Conservation (phyloP, 129 eudicot species). For the Mikania micrantha region DNA sequence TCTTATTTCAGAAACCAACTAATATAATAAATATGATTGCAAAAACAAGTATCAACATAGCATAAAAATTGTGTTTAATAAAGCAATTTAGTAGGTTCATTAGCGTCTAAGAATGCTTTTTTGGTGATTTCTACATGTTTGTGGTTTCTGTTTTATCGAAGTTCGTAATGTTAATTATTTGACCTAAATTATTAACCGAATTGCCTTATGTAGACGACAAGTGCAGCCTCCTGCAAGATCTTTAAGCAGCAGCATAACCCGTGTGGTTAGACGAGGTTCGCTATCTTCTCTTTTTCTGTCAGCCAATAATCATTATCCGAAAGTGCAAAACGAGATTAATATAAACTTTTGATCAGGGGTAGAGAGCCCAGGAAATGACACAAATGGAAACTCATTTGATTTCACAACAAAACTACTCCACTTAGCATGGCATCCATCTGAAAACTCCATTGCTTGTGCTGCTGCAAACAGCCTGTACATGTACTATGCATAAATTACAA, state of each 20-base stretch:
- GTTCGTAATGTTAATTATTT: not conserved
- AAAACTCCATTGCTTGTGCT: conserved; percentile 96
- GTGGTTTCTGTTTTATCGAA: not conserved
- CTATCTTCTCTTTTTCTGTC: not conserved
- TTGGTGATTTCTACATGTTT: not conserved
- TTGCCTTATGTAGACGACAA: conserved; percentile 50
- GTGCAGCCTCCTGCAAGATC: conserved; percentile 89
- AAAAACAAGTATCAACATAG: not conserved
- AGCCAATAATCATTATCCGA: not conserved
- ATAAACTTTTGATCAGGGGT: conserved; percentile 35
- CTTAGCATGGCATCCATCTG: conserved; percentile 97
- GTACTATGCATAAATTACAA: conserved; percentile 72
- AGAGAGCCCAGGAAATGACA: conserved; percentile 69
- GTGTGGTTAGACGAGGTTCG: conserved; percentile 90
- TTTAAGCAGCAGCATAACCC: conserved; percentile 67
- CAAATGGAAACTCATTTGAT: conserved; percentile 87
- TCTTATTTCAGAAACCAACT: not conserved
- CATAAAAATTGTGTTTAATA: too few relatives aligned
- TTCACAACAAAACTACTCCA: conserved; percentile 96
- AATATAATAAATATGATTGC: not conserved
- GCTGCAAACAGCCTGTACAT: conserved; percentile 99
- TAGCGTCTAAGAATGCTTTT: not conserved
- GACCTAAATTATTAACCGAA: not conserved
- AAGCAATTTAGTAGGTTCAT: not conserved
- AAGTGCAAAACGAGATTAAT: not conserved